Conservation (phyloP, 352 stramenopile species). For the Globisporangium megalacanthum region DNA sequence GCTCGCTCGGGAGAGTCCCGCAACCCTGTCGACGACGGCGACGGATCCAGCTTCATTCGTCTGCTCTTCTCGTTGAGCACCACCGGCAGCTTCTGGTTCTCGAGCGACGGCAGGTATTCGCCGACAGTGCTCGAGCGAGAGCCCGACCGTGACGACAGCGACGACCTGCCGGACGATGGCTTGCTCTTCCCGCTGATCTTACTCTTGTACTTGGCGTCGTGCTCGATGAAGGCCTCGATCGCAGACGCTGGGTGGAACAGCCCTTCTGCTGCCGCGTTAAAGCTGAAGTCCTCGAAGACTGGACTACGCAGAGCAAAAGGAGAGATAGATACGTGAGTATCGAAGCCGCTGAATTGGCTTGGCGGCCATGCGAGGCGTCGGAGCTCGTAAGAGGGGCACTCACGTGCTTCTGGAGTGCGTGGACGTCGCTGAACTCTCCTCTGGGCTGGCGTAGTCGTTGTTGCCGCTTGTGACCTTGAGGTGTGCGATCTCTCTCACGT, state of each 20-base stretch:
- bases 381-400: slow-evolving; percentile 1
- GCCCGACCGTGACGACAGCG: slow-evolving; percentile 13
- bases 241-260: slow-evolving; percentile 72
- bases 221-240: slow-evolving; percentile 73
- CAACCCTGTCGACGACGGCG: slow-evolving; percentile 7
- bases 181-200: slow-evolving; percentile 6
- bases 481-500: background rate
- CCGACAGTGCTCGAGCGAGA: slow-evolving; percentile 14
- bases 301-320: slow-evolving; percentile 16
- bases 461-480: slow-evolving; percentile 4
- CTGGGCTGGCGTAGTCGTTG: slow-evolving; percentile 8
- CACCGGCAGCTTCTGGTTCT: slow-evolving; percentile 25
- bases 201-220: slow-evolving; percentile 57
- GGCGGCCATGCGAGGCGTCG: background rate
- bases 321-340: slow-evolving; percentile 1
- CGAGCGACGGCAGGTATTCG: slow-evolving; percentile 32
- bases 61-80: slow-evolving; percentile 24
- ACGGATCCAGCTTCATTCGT: slow-evolving; percentile 20
- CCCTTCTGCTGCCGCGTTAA: slow-evolving; percentile 61
- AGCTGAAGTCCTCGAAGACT: slow-evolving; percentile 51
- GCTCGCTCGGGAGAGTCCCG: slow-evolving; percentile 4
- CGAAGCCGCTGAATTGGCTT: background rate
- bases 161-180: slow-evolving; percentile 13
- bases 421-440: slow-evolving; percentile 3
- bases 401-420: slow-evolving; percentile 16